phyloP scores from a whole-genome alignment of 1,284 basidiomycete genomes.

The Melampsora abietis-canadensis region DNA sequence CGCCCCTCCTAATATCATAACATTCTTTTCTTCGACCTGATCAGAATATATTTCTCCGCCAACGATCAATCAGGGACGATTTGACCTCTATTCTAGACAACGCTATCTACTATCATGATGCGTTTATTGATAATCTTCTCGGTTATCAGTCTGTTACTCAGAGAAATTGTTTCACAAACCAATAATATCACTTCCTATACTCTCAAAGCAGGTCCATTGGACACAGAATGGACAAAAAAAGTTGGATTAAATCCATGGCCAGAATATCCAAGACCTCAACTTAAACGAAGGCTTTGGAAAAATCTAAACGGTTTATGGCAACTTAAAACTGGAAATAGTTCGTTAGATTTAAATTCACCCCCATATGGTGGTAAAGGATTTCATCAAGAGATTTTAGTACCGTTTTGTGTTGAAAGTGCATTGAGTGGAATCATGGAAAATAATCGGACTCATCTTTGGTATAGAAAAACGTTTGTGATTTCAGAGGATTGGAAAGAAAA shows the following conservation, averaged over 20 bases:
- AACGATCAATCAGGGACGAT: too few species aligned
- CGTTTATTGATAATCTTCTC: too few species aligned
- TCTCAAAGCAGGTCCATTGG: constrained; percentile 22
- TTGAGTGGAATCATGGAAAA: constrained; percentile 41
- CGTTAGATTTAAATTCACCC: constrained; percentile 14
- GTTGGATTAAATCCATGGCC: constrained; percentile 35
- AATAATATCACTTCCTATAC: constrained; percentile 5
- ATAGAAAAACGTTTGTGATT: constrained; percentile 22
- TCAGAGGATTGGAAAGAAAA: constrained; percentile 7
- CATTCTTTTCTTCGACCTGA: too few species aligned
- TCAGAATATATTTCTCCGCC: too few species aligned
- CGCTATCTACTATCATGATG: too few species aligned
- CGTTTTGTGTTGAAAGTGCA: constrained; percentile 33
- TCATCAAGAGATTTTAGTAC: constrained; percentile 21
- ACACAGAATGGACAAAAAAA: constrained; percentile 23
- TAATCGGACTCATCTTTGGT: constrained; percentile 24
- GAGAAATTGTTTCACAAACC: too few species aligned
- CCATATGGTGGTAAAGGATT: constrained; percentile 21
- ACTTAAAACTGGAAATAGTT: constrained; percentile 16
- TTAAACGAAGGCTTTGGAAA: constrained; percentile 2
- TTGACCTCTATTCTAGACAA: too few species aligned
- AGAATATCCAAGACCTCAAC: constrained; percentile 30
- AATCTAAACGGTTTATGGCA: constrained; percentile 37
- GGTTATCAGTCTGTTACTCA: too few species aligned
- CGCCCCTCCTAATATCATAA: too few species aligned